Evolutionary conservation across 225 moss, liverwort and hornwort species (phyloP).

Genomic region (Pleurozium schreberi): DNA sequence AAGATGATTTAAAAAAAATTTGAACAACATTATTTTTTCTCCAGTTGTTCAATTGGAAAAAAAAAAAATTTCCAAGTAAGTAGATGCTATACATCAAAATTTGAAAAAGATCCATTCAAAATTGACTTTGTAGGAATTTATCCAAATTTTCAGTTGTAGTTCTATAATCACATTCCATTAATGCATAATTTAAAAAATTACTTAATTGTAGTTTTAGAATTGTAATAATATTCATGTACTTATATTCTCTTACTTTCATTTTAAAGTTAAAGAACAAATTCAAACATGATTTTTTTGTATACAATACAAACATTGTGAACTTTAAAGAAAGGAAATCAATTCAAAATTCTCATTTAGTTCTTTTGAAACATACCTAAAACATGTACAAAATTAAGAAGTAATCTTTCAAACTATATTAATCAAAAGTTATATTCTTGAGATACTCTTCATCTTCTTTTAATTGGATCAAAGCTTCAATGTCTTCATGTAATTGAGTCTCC

Average conservation of each 20-base stretch:
- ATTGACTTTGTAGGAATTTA: not conserved
- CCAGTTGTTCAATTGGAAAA: accelerated
- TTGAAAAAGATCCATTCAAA: not conserved
- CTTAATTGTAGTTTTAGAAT: not conserved
- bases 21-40: not conserved
- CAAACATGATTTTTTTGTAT: accelerated
- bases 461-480: too few relatives aligned
- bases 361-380: not conserved
- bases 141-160: not conserved
- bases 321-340: too few relatives aligned
- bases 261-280: not conserved
- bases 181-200: too few relatives aligned
- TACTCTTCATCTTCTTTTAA: too few relatives aligned
- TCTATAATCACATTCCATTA: not conserved
- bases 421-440: too few relatives aligned
- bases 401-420: too few relatives aligned
- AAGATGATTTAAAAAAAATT: not conserved
- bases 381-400: too few relatives aligned
- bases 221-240: not conserved
- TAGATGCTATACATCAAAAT: too few relatives aligned
- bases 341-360: accelerated
- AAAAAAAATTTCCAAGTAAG: not conserved
- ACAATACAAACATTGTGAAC: not conserved
- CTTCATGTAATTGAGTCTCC: too few relatives aligned
- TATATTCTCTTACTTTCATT: not conserved